phyloP scores from a whole-genome alignment of 805 yeast genomes.

The Pichia cephalocereana region DNA sequence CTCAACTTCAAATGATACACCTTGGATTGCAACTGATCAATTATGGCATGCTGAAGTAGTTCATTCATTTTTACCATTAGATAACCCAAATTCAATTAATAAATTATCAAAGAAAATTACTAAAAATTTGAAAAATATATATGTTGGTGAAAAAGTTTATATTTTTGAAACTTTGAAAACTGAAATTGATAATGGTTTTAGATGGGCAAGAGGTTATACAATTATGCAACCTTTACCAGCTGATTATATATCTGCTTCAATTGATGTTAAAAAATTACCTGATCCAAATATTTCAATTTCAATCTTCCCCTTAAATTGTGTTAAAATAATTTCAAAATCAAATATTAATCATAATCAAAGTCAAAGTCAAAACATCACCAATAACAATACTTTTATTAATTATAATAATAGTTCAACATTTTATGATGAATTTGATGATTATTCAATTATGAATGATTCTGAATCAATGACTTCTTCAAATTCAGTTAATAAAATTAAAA shows the following conservation, averaged over 20 bases:
- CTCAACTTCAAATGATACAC: background rate
- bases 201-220: constrained; percentile 78
- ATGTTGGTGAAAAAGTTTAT: constrained; percentile 10
- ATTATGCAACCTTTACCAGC: constrained; percentile 61
- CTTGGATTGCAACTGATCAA: constrained; percentile 1
- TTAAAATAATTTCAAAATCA: constrained; percentile 35
- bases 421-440: constrained; percentile 15
- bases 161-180: constrained; percentile 9
- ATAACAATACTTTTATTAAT: background rate
- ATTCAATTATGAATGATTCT: constrained; percentile 24
- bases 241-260: constrained; percentile 53
- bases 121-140: constrained; percentile 6
- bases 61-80: constrained; percentile 2
- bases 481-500: constrained; percentile 1
- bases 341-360: constrained; percentile 6
- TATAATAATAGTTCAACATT: constrained; percentile 5
- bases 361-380: background rate
- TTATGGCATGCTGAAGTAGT: constrained; percentile 4
- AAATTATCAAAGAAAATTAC: background rate
- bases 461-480: background rate
- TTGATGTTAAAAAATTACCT: constrained; percentile 55
- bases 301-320: constrained; percentile 52
- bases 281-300: constrained; percentile 43
- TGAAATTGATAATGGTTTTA: constrained; percentile 22
- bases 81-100: background rate